Evolutionary conservation across 2,329 filamentous ascomycete species (phyloP), one percentile per base, ranked within the genome.

Genomic region (Albifimbria verrucaria): DNA sequence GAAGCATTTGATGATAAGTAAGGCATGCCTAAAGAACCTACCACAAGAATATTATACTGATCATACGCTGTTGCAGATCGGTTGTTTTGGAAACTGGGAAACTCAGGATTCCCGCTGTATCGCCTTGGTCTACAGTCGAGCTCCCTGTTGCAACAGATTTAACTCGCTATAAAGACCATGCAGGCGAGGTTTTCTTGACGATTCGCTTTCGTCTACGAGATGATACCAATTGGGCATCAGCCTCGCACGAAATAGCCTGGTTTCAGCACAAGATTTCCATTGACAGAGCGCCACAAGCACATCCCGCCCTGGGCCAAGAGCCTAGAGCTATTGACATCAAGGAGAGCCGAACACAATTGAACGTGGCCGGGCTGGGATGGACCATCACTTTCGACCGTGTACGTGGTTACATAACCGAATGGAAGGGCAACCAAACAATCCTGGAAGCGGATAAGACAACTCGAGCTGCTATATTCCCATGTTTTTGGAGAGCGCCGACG

Each of bases 1-100:
- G 12, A 77, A 44, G 59, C 64, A 11, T 68, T 75, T 49, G 62
- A 58, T 3, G 59, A 72, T 4, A 62, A 60, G 72, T 75, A 62
- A 62, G 69, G n/a, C n/a, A n/a, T n/a, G n/a, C n/a, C n/a, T n/a
- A n/a, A n/a, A n/a, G n/a, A n/a, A n/a, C n/a, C n/a, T n/a, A n/a
- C 65, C 3, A 15, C 22, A 49, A 4, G 20, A 42, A 36, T n/a
- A 36, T 18, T 9, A 9, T n/a, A 18, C 41, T 43, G 9, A n/a
- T 43, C 18, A 9, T 9, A 7, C 41, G 9, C 9, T n/a, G 9
- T 43, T n/a, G 17, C 9, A 46, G 43, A 24, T 21, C 21, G 9
- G 6, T 21, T 5, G 5, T 22, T 9, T n/a, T 46, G 6, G 43
- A 22, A 24, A 22, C 43, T 24, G 43, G 43, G 9, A 24, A 46